Base-by-base conservation (phyloP, 164 flowering plant species). In the Hamamelis virginiana region DNA sequence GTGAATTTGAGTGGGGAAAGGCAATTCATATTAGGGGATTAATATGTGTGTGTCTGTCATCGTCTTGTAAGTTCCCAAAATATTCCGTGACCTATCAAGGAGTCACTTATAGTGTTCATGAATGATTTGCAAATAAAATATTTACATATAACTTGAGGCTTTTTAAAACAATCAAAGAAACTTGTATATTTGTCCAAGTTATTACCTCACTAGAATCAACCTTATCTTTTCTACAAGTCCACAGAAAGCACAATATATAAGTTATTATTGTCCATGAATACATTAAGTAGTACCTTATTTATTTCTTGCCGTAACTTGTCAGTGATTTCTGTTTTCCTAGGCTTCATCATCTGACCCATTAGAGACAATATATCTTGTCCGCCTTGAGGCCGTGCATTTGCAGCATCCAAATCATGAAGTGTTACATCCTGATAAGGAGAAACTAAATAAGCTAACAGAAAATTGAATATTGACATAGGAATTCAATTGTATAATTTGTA, bases 291-390 rank as follows among this genome's bases (percentile, higher is more conserved):
- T 59, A 92, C 97, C 97, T 95, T 92, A 68, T 92, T 95, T 61
- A 95, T 87, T 81, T 95, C 97, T 75, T 90, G 96, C 5, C 98
- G 81, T 60, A 95, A 82, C 74, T 95, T 95, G 63, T 95, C 98
- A 57, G 98, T 95, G 60, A 95, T 92, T 81, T 95, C 97, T 43
- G 97, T 95, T 80, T 95, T 95, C 72, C 91, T 83, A 8, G 97
- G 97, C 78, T 94, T 94, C 95, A 90, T 92, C 97, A 94, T 92
- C 77, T 92, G 97, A 55, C 84, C 84, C 84, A 81, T 80, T 27
- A 82, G 45, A 57, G 83, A 80, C 38, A 82, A 44, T 65, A 82
- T 80, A 61, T 82, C 85, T 59, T 82, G 85, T 14, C 85, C 85
- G 55, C 85, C 85, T 78, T 82, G 81, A 69, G 85, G 85, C 26